Evolutionary conservation across 352 stramenopile species (phyloP).

Genomic region (Phytophthora palmivora): DNA sequence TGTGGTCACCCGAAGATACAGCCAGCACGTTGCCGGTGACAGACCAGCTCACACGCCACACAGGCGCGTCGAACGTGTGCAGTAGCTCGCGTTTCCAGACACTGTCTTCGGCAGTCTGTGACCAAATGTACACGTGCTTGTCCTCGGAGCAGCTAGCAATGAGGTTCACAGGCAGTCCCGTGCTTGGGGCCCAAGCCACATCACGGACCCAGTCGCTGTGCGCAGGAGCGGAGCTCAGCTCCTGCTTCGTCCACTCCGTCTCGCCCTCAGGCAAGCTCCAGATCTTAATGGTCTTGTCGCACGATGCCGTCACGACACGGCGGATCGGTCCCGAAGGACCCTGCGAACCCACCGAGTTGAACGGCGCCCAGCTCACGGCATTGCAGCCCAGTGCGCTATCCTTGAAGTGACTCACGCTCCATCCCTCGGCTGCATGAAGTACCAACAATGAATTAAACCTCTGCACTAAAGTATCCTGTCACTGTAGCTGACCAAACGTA

Average conservation of each 20-base stretch:
- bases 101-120: conserved; percentile 73
- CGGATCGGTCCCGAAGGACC: conserved; percentile 55
- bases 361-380: conserved; percentile 96
- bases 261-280: conserved; percentile 88
- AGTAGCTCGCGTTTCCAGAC: conserved; percentile 94
- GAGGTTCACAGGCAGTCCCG: conserved; percentile 93
- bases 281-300: conserved; percentile 98
- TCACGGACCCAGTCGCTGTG: conserved; percentile 97
- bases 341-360: conserved; percentile 68
- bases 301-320: conserved; percentile 95
- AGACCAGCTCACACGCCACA: conserved; percentile 99
- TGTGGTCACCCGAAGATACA: conserved; percentile 97
- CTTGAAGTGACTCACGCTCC: conserved; percentile 93
- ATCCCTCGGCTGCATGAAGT: conserved; percentile 70
- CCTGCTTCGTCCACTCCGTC: conserved; percentile 82
- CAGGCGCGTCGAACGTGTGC: conserved; percentile 95
- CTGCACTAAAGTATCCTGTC: conserved; percentile 1
- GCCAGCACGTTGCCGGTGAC: conserved; percentile 98
- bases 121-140: conserved; percentile 97
- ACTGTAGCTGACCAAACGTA: conserved; percentile 39
- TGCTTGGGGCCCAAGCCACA: conserved; percentile 97
- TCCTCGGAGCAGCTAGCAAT: conserved; percentile 93
- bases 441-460: conserved; percentile 4
- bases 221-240: conserved; percentile 76
- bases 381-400: conserved; percentile 97